Percentiles rank a stretch among this genome's conserved stretches.
phyloP scores from a whole-genome alignment of 495 filamentous ascomycete species.

The Podospora fimiseda region DNA sequence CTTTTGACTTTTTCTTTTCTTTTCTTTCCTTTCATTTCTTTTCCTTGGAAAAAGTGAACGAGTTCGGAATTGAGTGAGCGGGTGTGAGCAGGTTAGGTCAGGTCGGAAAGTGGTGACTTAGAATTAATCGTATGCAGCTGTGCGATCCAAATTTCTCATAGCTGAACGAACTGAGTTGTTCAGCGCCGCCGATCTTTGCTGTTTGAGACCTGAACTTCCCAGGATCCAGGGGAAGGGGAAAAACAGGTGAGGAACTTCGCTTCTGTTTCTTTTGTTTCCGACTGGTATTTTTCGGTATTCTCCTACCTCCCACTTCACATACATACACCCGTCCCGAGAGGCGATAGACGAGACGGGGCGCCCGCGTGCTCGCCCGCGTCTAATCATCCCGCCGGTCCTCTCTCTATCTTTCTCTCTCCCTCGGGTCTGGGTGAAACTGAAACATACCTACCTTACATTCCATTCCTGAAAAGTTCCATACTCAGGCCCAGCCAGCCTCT shows the following conservation, averaged over 20 bases:
- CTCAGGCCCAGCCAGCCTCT: not conserved
- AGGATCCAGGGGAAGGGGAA: not conserved
- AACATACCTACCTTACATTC: not conserved
- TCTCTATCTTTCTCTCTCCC: not conserved
- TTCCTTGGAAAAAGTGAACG: too few species aligned
- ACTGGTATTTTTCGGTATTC: slow-evolving; percentile 15
- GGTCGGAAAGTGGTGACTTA: not conserved
- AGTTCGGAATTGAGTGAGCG: too few species aligned
- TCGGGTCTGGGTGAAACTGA: not conserved
- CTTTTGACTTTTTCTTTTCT: not conserved
- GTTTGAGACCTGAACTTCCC: slow-evolving; percentile 10
- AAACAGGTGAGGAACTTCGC: not conserved
- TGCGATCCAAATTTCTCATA: slow-evolving; percentile 5
- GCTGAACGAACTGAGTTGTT: slow-evolving; percentile 1
- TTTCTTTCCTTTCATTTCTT: not conserved
- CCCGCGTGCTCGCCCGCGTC: slow-evolving; percentile 7
- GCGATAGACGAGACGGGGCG: slow-evolving; percentile 9
- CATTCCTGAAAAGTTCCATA: not conserved
- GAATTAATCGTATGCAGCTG: not conserved
- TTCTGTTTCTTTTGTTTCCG: not conserved
- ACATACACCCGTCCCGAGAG: not conserved
- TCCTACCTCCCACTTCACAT: not conserved
- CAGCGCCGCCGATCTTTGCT: slow-evolving; percentile 14
- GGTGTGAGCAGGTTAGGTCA: too few species aligned
- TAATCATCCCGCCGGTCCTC: not conserved